phyloP scores from a whole-genome alignment of 139 green algal species.

The Chlorella sorokiniana region DNA sequence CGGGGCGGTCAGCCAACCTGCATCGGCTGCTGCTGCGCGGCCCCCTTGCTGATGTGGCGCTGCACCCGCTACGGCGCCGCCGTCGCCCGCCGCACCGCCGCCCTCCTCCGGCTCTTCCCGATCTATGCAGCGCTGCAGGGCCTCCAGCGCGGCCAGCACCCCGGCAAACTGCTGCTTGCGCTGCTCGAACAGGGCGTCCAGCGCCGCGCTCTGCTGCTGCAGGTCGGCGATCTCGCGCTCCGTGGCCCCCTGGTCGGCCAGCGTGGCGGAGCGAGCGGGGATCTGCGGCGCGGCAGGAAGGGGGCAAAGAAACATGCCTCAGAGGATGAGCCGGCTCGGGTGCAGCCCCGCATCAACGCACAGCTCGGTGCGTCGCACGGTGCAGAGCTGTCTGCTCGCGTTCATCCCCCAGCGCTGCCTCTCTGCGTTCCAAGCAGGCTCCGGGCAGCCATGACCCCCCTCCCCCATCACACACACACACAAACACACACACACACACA shows the following conservation, averaged over 20 bases:
- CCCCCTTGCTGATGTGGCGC: not conserved
- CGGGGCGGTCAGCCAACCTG: constrained; percentile 21
- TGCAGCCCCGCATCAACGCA: no score
- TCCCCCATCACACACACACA: not conserved
- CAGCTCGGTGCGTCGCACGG: no score
- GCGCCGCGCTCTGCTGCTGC: constrained; percentile 21
- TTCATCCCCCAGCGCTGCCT: not conserved
- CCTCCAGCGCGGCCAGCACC: not conserved
- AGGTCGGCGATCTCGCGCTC: constrained; percentile 41
- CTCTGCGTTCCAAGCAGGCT: not conserved
- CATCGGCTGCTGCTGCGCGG: constrained; percentile 20
- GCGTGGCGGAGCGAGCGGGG: constrained; percentile 27
- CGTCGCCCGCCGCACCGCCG: not conserved
- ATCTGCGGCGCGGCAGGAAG: constrained; percentile 9
- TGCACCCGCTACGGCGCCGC: not conserved
- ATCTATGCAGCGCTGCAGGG: not conserved
- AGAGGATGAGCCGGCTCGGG: no score
- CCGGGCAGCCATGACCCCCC: not conserved
- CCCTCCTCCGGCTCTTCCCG: constrained; percentile 4
- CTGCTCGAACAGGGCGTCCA: constrained; percentile 9
- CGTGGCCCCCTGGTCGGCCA: constrained; percentile 33
- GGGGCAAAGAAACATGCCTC: not conserved
- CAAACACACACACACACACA: not conserved
- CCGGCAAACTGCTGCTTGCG: constrained; percentile 40
- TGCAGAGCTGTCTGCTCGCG: no score